These are phyloP conservation scores for Nepenthes alata DNA, from an alignment of 179 eudicot species.

Conservation along the genomic window DNA sequence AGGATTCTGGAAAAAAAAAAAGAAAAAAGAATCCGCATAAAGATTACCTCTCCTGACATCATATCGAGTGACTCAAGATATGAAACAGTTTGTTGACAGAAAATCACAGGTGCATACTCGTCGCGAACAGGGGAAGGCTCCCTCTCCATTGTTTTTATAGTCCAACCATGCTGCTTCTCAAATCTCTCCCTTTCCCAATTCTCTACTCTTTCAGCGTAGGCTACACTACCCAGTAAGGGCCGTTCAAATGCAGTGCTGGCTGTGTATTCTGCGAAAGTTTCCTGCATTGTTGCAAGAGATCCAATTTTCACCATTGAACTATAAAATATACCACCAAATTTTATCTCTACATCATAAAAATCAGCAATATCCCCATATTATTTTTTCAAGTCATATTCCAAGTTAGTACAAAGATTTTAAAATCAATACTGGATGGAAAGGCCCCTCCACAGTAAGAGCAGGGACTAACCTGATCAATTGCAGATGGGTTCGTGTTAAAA, in stretches of 20 bases:
- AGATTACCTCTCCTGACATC: constrained; percentile 66
- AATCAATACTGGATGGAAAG: not conserved
- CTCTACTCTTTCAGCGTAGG: constrained; percentile 49
- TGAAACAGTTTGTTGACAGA: constrained; percentile 57
- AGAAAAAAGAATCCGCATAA: not conserved
- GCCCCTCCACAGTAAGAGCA: not conserved
- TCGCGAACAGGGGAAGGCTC: constrained; percentile 49
- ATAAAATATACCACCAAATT: not conserved
- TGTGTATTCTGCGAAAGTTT: constrained; percentile 60
- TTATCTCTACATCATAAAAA: not conserved
- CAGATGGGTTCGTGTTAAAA: constrained; percentile 46
- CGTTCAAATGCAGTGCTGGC: constrained; percentile 59
- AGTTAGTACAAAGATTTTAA: not conserved
- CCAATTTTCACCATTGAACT: constrained; percentile 1
- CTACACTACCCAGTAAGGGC: constrained; percentile 57
- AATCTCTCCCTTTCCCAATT: constrained; percentile 49
- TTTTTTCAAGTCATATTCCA: not conserved
- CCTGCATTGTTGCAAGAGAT: constrained; percentile 20
- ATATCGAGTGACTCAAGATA: constrained; percentile 50
- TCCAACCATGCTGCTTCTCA: constrained; percentile 54
- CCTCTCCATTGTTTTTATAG: constrained; percentile 48
- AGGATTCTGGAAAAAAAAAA: not conserved
- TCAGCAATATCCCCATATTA: no score
- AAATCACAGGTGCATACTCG: constrained; percentile 65
- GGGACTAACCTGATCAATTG: constrained; percentile 49